Base-by-base conservation (phyloP, 768 basidiomycete genomes). In the Candolleomyces aberdarensis region DNA sequence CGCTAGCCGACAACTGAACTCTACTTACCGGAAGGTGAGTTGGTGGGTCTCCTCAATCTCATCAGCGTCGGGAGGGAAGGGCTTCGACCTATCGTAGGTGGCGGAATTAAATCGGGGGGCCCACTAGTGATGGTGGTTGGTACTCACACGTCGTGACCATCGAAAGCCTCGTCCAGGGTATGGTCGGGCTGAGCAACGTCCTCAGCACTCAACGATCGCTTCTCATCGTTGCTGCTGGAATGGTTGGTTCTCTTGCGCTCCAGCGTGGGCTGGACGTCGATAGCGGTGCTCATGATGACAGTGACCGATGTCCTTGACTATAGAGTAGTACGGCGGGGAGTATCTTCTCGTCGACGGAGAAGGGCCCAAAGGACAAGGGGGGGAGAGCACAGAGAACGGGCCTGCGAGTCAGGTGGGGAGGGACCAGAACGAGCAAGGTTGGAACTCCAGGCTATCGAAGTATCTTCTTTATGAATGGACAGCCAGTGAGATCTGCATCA, bases 51-150 rank as follows among this genome's bases (percentile, higher is more conserved):
- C 83, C 40, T 77, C 78, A 0, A 72, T 66, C 14, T 77, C 77
- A 64, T 80, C 66, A 14, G 82, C 80, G 62, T 83, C 78, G 19
- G 81, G 67, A 44, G 84, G 85, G 73, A 87, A 86, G 4, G 84
- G 85, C 50, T 74, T 73, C 20, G 78, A 65, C 36, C 78, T 80
- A 22, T 14, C 26, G 3, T 26, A 57, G 39, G 5, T 19, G 17
- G 36, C 56, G n/a, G 31, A 17, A 29, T 19, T 58, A 50, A 54
- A 5, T 54, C 14, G 31, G 7, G 7, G 29, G 14, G 5, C 2
- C 48, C 47, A n/a, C 56, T 41, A 41, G 22, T 19, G 20, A 56
- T 50, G n/a, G 31, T 41, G n/a, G 5, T 19, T 36, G 14, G 41
- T 14, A 74, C 75, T 48, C 62, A 78, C 78, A 76, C 74, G 62